Percentiles rank a stretch among this genome's conserved stretches.
Conservation (phyloP, 2,329 filamentous ascomycete genomes). For the Penicillium thymicola region DNA sequence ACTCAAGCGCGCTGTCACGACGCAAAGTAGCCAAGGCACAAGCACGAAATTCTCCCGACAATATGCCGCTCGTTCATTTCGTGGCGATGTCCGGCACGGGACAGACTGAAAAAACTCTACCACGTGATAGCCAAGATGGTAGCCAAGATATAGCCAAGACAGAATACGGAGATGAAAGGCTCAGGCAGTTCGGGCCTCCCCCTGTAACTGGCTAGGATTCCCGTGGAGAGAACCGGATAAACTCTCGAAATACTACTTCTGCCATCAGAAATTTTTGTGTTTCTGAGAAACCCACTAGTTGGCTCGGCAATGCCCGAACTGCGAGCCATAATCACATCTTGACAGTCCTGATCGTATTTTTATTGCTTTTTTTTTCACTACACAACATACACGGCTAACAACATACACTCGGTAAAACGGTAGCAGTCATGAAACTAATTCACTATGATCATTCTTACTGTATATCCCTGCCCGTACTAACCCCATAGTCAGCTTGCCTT, state of each 20-base stretch:
- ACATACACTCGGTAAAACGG: neutral
- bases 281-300: neutral
- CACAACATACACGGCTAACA: too few species aligned
- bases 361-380: neutral
- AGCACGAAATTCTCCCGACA: neutral
- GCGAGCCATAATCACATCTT: neutral
- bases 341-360: neutral
- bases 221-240: neutral
- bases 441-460: too few species aligned
- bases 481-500: neutral
- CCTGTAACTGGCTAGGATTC: conserved; percentile 1
- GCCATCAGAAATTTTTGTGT: neutral
- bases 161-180: neutral
- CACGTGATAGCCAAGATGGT: neutral
- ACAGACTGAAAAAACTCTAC: neutral
- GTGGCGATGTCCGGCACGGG: neutral
- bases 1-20: neutral
- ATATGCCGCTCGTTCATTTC: neutral
- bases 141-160: too few species aligned
- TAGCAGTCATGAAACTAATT: neutral
- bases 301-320: conserved; percentile 2
- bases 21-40: neutral
- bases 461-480: neutral
- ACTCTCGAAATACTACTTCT: neutral
- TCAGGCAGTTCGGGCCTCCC: neutral